phyloP scores from a whole-genome alignment of 169 alveolate genomes.

The Cryptosporidium meleagridis region DNA sequence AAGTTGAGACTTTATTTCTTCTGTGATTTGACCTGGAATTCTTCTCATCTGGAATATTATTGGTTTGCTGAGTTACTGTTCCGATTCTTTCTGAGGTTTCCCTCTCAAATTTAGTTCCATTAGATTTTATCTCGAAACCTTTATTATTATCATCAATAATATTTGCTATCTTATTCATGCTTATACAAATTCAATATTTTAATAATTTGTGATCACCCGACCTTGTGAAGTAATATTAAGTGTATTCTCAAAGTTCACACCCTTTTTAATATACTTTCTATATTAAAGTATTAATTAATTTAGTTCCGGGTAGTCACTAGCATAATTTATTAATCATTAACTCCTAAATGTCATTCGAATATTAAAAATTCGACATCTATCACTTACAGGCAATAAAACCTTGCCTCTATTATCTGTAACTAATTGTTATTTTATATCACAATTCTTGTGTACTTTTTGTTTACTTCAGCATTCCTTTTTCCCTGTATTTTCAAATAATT shows the following conservation, averaged over 20 bases:
- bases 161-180: constrained; percentile 22
- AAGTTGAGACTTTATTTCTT: constrained; percentile 5
- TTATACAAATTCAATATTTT: neutral
- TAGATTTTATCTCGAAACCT: constrained; percentile 23
- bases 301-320: constrained; percentile 1
- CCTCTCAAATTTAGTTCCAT: neutral
- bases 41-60: neutral
- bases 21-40: neutral
- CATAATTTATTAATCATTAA: constrained; percentile 18
- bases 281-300: neutral
- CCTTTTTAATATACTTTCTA: constrained; percentile 4
- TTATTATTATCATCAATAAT: constrained; percentile 1
- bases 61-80: neutral
- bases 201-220: neutral
- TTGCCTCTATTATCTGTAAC: neutral
- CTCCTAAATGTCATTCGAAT: neutral
- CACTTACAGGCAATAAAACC: neutral
- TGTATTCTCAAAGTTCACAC: constrained; percentile 3
- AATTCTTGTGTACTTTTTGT: neutral
- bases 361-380: constrained; percentile 7
- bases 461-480: constrained; percentile 1
- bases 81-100: constrained; percentile 1
- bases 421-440: neutral
- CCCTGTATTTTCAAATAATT: neutral
- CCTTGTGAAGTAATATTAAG: constrained; percentile 4